Evolutionary conservation across 805 yeast genomes (phyloP), one percentile per base, ranked within the genome.

Genomic region (Starmerella stellata): DNA sequence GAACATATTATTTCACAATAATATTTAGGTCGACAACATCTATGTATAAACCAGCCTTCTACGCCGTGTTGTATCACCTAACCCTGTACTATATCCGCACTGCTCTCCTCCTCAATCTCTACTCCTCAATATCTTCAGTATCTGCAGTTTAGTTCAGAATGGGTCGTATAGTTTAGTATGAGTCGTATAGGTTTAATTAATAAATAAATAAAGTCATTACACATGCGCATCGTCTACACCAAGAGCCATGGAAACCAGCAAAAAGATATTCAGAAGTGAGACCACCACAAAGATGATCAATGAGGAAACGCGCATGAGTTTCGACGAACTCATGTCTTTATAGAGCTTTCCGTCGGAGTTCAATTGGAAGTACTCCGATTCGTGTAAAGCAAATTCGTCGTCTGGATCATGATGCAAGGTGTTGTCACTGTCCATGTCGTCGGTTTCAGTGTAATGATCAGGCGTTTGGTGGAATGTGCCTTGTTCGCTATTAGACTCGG

Each of bases 241-340:
- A 4, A 43, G 34, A 2, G 47, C 48, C 50, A 47, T 47, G 11
- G 45, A 40, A 14, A 41, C 30, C 14, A 82, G 70, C 50, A 82
- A 63, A 60, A 77, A 81, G 42, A 75, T 60, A 52, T 82, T 82
- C 51, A 82, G 66, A 20, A 72, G 62, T 5, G 83, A 70, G 18
- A 82, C 78, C 19, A 74, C 64, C 1, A 69, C 69, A 82, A 93
- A 82, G 13, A 78, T 69, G 20, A 66, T 41, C 11, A 74, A 52
- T 2, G 90, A 80, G 1, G 62, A 35, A 32, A 64, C 54, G 3
- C 78, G 62, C 34, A 78, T 65, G 27, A 63, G 38, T 9, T 62
- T 63, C 15, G 80, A 70, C 54, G 78, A 79, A 50, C 85, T 76
- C 68, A 77, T 73, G 58, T 80, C 92, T 35, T 65, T 67, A 44